Evolutionary conservation across 148 eudicot species (phyloP).

Genomic region (Rhododendron mucronatum): DNA sequence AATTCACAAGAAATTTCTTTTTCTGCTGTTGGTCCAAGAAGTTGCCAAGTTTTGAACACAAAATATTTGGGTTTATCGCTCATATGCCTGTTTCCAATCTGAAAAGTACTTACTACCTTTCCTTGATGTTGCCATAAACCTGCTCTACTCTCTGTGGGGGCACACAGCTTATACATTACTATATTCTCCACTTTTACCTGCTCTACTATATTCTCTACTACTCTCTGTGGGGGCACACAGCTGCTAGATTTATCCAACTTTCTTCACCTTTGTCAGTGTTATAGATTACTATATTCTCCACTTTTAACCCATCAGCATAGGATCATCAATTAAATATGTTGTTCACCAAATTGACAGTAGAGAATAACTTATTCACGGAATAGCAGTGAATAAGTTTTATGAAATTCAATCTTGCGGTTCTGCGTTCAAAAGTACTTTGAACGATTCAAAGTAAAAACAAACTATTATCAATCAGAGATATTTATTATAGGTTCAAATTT

Average conservation of each 20-base stretch:
- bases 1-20: no score
- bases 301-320: slow-evolving; percentile 13
- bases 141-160: neutral
- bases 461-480: no score
- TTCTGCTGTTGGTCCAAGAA: neutral
- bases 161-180: neutral
- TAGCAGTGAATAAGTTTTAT: no score
- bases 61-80: neutral
- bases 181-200: no score
- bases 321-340: neutral
- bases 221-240: neutral
- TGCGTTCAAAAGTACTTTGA: no score
- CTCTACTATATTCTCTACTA: neutral
- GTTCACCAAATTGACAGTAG: neutral
- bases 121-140: slow-evolving; percentile 27
- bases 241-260: neutral
- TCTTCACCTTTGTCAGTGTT: neutral
- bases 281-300: neutral
- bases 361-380: no score
- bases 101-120: slow-evolving; percentile 2
- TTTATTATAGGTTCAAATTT: no score
- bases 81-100: neutral
- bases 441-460: no score
- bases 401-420: no score
- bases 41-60: no score